Evolutionary conservation across 768 basidiomycete genomes (phyloP).

Genomic region (Tubosaeta brunneosetosa): DNA sequence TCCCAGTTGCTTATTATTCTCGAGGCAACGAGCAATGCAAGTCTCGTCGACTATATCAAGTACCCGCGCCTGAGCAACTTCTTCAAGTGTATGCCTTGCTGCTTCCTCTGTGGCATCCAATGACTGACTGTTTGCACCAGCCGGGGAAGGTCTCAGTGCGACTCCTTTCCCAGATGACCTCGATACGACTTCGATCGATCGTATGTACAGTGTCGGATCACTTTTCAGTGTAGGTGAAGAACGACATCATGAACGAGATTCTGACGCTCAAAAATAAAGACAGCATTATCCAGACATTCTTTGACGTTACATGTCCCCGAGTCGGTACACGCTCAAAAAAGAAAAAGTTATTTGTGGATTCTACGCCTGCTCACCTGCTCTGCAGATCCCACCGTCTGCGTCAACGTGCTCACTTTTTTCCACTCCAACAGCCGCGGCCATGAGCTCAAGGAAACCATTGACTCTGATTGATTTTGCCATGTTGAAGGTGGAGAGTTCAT

Average conservation of each 20-base stretch:
- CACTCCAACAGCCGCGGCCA: too few species aligned
- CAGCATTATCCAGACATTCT: slow-evolving; percentile 17
- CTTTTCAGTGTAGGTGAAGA: slow-evolving; percentile 9
- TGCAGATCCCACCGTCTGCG: too few species aligned
- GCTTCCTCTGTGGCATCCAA: too few species aligned
- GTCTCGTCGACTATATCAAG: too few species aligned
- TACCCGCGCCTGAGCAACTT: slow-evolving; percentile 15
- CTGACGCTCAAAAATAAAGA: neutral
- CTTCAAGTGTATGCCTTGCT: slow-evolving; percentile 10
- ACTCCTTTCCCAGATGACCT: slow-evolving; percentile 12
- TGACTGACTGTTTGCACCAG: too few species aligned
- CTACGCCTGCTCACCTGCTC: too few species aligned
- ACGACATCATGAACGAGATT: slow-evolving; percentile 22
- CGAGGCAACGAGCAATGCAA: too few species aligned
- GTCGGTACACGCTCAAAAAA: slow-evolving; percentile 10
- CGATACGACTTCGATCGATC: slow-evolving; percentile 17
- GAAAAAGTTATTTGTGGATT: too few species aligned
- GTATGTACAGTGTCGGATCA: slow-evolving; percentile 1
- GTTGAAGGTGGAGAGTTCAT: too few species aligned
- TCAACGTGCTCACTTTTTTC: too few species aligned
- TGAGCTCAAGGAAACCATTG: too few species aligned
- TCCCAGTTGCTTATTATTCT: slow-evolving; percentile 20
- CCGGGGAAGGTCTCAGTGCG: neutral
- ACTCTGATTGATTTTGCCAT: too few species aligned
- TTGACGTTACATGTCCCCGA: slow-evolving; percentile 17